These are phyloP conservation scores for Blastocystis sp. DNA, from an alignment of 352 stramenopile genomes.

Conservation along the genomic window DNA sequence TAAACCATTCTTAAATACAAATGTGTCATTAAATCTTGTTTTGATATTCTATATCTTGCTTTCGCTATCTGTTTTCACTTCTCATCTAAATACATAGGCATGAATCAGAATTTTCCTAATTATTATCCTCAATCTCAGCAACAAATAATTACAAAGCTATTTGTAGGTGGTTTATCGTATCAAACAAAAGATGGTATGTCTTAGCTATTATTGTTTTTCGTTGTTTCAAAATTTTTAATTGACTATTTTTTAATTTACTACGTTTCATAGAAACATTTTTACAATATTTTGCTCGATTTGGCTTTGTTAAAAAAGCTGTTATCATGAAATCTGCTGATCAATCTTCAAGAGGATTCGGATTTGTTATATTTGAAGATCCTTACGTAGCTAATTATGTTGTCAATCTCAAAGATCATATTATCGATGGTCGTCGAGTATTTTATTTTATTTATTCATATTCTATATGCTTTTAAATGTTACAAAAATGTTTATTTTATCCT, in stretches of 20 bases:
- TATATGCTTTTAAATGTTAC: too few species aligned
- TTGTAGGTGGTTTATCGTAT: conserved; percentile 24
- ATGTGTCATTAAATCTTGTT: too few species aligned
- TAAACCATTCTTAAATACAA: too few species aligned
- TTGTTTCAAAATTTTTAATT: too few species aligned
- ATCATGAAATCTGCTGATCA: conserved; percentile 10
- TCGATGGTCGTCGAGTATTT: conserved; percentile 27
- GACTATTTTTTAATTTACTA: conserved; percentile 2
- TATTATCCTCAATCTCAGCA: too few species aligned
- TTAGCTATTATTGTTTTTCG: too few species aligned
- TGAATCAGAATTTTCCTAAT: too few species aligned
- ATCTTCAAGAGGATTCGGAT: conserved; percentile 19
- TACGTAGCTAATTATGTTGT: conserved; percentile 1
- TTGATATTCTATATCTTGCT: too few species aligned
- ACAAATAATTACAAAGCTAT: too few species aligned
- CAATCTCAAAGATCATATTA: conserved; percentile 20
- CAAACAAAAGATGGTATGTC: conserved; percentile 11
- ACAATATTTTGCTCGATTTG: conserved; percentile 22
- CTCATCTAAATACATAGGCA: too few species aligned
- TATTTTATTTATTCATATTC: not conserved
- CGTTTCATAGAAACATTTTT: not conserved
- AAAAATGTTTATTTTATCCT: too few species aligned
- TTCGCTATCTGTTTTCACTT: too few species aligned
- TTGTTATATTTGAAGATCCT: conserved; percentile 20
- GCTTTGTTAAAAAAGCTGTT: conserved; percentile 6